These are phyloP conservation scores for Fraxinus latifolia DNA, from an alignment of 305 asterid species.

Conservation along the genomic window DNA sequence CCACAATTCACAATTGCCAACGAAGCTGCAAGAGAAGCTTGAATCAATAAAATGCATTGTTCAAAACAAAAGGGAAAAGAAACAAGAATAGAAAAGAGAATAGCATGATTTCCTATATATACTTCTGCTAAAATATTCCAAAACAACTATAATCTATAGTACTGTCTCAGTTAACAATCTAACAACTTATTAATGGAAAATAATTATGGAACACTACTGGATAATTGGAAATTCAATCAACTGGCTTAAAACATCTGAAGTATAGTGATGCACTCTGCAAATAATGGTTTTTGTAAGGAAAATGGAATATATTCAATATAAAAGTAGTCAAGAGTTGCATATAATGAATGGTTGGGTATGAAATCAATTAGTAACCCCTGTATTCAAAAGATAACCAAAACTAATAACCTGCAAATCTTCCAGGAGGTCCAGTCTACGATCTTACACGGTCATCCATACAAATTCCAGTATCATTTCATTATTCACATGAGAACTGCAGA, in stretches of 20 bases:
- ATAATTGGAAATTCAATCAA: not conserved
- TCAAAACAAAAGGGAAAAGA: not conserved
- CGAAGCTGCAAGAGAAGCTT: too few relatives aligned
- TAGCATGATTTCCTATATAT: not conserved
- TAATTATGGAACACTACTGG: not conserved
- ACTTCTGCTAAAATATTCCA: not conserved
- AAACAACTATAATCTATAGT: not conserved
- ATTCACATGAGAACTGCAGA: constrained; percentile 22
- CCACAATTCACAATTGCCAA: too few relatives aligned
- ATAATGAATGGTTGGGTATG: not conserved
- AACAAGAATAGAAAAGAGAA: not conserved
- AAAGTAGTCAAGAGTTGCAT: too few relatives aligned
- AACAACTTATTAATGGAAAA: not conserved
- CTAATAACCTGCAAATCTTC: constrained; percentile 22
- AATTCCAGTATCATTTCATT: not conserved
- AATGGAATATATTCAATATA: too few relatives aligned
- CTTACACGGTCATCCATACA: constrained; percentile 13
- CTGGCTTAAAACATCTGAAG: not conserved
- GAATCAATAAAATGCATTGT: not conserved
- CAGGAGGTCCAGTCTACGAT: constrained; percentile 20
- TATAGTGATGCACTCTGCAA: not conserved
- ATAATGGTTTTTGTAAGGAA: too few relatives aligned
- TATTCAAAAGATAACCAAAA: constrained; percentile 6
- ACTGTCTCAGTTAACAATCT: not conserved
- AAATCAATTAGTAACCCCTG: constrained; percentile 28